Base-by-base conservation (phyloP, 2,329 filamentous ascomycete genomes). In the Ophiostoma himal-ulmi region DNA sequence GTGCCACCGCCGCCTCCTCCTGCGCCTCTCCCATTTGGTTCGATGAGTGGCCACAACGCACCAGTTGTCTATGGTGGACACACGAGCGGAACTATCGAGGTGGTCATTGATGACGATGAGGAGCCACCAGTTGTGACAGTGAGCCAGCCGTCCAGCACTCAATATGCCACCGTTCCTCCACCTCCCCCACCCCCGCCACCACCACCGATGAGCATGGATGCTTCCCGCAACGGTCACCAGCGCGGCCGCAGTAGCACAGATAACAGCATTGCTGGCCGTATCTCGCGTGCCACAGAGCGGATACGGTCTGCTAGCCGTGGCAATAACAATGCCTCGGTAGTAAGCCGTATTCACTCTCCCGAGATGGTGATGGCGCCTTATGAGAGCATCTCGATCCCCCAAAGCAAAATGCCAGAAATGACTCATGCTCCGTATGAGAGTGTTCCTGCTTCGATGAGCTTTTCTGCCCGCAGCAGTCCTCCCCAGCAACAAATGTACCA, bases 91-190 rank as follows among this genome's bases (percentile, higher is more conserved):
- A 84, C 87, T 75, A 89, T 90, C 73, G 87, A 90, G 76, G 88
- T 90, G 72, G 86, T 90, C 68, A 88, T 88, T 84, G 87, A 89
- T 73, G 85, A 88, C 1, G 85, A 87, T 6, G 82, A 85, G 22
- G 74, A 74, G 48, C 72, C 71, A 44, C 72, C 70, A 39, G 44
- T 73, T n/a, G 10, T 73, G 5, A 68, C 69, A 57, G 72, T 70
- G 20, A 17, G 52, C 11, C 20, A 26, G 7, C 34, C 62, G n/a
- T 39, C 36, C 11, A 65, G 10, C 36, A 22, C 4, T 36, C 62
- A 65, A 39, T 39, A 65, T 26, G 62, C 6, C 8, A n/a, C 1
- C 11, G n/a, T 41, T 5, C 62, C 62, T 0, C 62, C 62, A 10
- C 62, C 62, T 22, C 62, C 62, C 1, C 62, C 62, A 13, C 62